Percentiles rank a stretch among this genome's conserved stretches.
Conservation (phyloP, 768 basidiomycete species). For the Termitomyces sp. region DNA sequence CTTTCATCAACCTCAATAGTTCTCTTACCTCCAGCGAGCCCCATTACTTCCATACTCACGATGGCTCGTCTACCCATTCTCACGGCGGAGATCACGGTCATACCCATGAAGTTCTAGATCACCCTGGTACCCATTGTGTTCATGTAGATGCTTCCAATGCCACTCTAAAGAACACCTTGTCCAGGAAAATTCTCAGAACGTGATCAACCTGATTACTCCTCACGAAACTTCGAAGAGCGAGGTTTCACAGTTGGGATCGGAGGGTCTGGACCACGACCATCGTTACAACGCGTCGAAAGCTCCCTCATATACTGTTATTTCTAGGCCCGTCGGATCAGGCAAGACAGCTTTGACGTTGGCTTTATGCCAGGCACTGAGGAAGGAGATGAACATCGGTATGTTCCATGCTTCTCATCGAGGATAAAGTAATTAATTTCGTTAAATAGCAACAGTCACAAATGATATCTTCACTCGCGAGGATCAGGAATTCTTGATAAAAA, state of each 20-base stretch:
- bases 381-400: constrained; percentile 87
- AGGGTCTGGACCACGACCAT: constrained; percentile 49
- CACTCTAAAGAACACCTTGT: not conserved
- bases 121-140: constrained; percentile 54
- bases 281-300: not conserved
- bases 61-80: constrained; percentile 36
- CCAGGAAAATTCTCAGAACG: constrained; percentile 88
- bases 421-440: constrained; percentile 1
- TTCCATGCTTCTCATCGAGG: constrained; percentile 3
- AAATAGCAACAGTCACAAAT: constrained; percentile 90
- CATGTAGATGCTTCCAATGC: not conserved
- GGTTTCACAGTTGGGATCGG: constrained; percentile 99
- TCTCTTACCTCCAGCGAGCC: constrained; percentile 30
- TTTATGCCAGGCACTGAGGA: constrained; percentile 75
- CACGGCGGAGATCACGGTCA: constrained; percentile 84
- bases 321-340: constrained; percentile 93
- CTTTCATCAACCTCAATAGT: constrained; percentile 77
- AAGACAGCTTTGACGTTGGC: constrained; percentile 94
- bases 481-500: constrained; percentile 93
- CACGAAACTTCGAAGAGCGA: constrained; percentile 83
- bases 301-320: not conserved
- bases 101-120: constrained; percentile 88
- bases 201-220: constrained; percentile 84
- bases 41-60: constrained; percentile 47
- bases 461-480: constrained; percentile 99